Percentiles rank a stretch among this genome's conserved stretches.
Conservation (phyloP, 1,284 basidiomycete genomes). For the Mycena citricolor region DNA sequence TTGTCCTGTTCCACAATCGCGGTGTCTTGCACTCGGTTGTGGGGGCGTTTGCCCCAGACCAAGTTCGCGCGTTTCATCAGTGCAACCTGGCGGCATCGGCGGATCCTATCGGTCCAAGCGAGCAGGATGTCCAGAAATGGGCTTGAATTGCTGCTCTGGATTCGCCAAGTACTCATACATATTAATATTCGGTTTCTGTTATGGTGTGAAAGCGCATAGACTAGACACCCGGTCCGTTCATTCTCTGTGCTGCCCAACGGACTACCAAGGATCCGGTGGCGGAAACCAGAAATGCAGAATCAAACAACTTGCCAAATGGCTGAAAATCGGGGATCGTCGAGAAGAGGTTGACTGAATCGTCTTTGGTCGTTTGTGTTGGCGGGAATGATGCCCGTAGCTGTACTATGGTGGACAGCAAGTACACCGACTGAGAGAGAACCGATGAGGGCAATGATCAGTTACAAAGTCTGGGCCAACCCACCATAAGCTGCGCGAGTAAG, state of each 20-base stretch:
- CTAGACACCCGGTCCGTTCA: too few relatives aligned
- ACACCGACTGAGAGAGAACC: slow-evolving; percentile 57
- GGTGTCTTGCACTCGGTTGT: slow-evolving; percentile 78
- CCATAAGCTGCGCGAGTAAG: slow-evolving; percentile 76
- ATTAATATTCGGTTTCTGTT: too few relatives aligned
- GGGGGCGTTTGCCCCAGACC: slow-evolving; percentile 67
- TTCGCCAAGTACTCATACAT: too few relatives aligned
- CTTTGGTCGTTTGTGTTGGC: slow-evolving; percentile 32
- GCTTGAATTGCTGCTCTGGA: too few relatives aligned
- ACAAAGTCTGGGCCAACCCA: slow-evolving; percentile 31
- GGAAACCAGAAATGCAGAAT: slow-evolving; percentile 64
- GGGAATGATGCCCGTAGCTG: slow-evolving; percentile 78
- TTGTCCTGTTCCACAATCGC: slow-evolving; percentile 73
- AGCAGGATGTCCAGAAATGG: slow-evolving; percentile 61
- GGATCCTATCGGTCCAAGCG: slow-evolving; percentile 62
- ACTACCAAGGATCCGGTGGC: slow-evolving; percentile 45
- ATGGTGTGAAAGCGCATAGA: too few relatives aligned
- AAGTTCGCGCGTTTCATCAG: slow-evolving; percentile 79
- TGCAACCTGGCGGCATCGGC: slow-evolving; percentile 79
- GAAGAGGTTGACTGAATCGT: slow-evolving; percentile 57
- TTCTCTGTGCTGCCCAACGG: slow-evolving; percentile 57
- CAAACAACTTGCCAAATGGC: slow-evolving; percentile 72
- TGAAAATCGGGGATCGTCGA: slow-evolving; percentile 70
- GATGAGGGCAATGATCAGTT: neutral
- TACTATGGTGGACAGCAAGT: slow-evolving; percentile 73